Evolutionary conservation across 169 alveolate genomes (phyloP), one percentile per base, ranked within the genome.

Genomic region (Plasmodium vivax): DNA sequence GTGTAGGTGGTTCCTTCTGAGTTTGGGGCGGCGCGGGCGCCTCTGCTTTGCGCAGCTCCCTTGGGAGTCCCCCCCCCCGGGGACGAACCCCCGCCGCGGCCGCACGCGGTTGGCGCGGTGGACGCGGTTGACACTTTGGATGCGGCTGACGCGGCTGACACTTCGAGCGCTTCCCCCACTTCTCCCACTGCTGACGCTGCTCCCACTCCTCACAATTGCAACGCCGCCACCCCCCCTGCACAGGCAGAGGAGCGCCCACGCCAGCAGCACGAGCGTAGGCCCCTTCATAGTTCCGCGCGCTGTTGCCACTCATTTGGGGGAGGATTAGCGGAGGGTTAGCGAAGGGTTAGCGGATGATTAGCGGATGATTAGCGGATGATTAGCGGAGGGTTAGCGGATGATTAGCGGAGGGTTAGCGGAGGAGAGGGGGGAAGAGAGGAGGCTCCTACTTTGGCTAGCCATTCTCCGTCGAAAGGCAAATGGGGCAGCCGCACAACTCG

Each of bases 261-360:
- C 14, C 38, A 56, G 81, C 38, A 83, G 43, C 81, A 83, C 71
- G 12, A 83, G 43, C 23, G 43, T 56, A 83, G 5, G 62, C n/a
- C 5, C 68, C 82, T 83, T 83, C 91, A 83, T 83, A 83, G 72
- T 83, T 51, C 27, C 72, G 36, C 43, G 34, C 75, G 43, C 72
- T 3, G 73, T 9, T 14, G 62, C 12, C 62, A 51, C 62, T 51
- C 62, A 51, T 51, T 12, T 51, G 10, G 3, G 62, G 62, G 16
- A 14, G 19, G 62, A 47, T 0, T 36, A 3, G 45, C 9, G 45
- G 9, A 38, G 6, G 45, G 2, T 1, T 3, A 36, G 41, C 0
- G 41, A 0, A 36, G 41, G 41, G 0, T 0, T 23, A 23, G 27
- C 27, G 27, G 27, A 23, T 0, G 27, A 23, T 23, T 23, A 23